Evolutionary conservation across 768 basidiomycete genomes (phyloP), one percentile per base, ranked within the genome.

Genomic region (Lyophyllum decastes): DNA sequence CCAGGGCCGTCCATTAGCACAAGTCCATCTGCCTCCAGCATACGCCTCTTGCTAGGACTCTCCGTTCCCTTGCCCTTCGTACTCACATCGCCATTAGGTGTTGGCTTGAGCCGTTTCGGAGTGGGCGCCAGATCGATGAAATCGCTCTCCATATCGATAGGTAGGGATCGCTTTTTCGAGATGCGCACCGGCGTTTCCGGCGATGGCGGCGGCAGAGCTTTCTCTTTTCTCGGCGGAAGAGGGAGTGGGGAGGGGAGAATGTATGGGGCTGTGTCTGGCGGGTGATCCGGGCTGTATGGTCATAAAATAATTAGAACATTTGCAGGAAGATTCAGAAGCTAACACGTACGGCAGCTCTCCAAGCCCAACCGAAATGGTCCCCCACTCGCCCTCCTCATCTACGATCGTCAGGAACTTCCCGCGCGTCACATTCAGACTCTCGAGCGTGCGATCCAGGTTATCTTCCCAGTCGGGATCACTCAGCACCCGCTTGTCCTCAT

Each of bases 401-500:
- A 87, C 87, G 33, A 98, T 89, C 4, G 87, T 86, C 66, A 98
- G 67, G 75, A 97, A 96, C 74, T 88, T 95, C 41, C 95, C 94
- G 54, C 88, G 75, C 0, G 82, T 84, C 30, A 96, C 85, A 47
- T 84, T 89, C 54, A 98, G 67, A 62, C 92, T 91, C 61, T 86
- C 90, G 62, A 99, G 69, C 47, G 92, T 94, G 59, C 89, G 81
- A 2, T 83, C 88, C 59, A 83, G 68, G 65, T 98, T 98, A 65
- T 98, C 95, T 46, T 93, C 89, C 81, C 90, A 96, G 67, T 98
- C 96, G 7, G 94, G 93, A 66, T 98, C 97, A 61, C 86, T 89
- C 54, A 99, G 73, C 45, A 99, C 73, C 44, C 95, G 81, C 64
- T 89, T 88, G 47, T 91, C 94, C 71, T 98, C 93, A 65, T 88